Percentiles rank a stretch among this genome's conserved stretches.
Evolutionary conservation across 2,329 filamentous ascomycete genomes (phyloP).

Genomic region (Phoma herbarum): DNA sequence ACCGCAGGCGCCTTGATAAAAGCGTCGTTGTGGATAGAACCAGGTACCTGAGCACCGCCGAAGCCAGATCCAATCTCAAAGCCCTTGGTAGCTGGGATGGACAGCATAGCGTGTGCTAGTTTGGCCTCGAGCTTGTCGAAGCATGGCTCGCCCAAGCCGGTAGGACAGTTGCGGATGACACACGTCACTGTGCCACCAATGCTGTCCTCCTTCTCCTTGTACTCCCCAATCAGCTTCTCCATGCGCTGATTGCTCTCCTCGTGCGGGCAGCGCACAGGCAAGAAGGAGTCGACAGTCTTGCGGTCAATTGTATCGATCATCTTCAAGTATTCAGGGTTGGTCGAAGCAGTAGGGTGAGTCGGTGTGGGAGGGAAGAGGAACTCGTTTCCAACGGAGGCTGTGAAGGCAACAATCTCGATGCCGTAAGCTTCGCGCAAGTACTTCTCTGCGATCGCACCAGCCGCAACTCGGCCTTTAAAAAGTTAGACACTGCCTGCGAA

Average conservation of each 20-base stretch:
- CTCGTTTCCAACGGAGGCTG: constrained; percentile 81
- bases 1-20: constrained; percentile 70
- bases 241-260: constrained; percentile 71
- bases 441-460: constrained; percentile 92
- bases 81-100: constrained; percentile 92
- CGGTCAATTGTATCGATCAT: constrained; percentile 78
- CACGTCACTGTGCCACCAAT: constrained; percentile 96
- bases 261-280: constrained; percentile 89
- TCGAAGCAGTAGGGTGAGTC: constrained; percentile 70
- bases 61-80: constrained; percentile 97
- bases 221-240: constrained; percentile 79
- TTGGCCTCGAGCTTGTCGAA: constrained; percentile 96
- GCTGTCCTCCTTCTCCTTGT: constrained; percentile 81
- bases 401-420: constrained; percentile 91
- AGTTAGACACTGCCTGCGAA: constrained; percentile 21
- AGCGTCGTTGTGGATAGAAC: constrained; percentile 90
- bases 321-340: constrained; percentile 80
- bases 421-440: constrained; percentile 83
- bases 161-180: constrained; percentile 85
- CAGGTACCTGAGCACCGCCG: constrained; percentile 82
- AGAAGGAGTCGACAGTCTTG: constrained; percentile 78
- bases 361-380: constrained; percentile 78
- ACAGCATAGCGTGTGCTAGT: constrained; percentile 92
- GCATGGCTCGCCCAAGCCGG: constrained; percentile 88
- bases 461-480: constrained; percentile 78